These are phyloP conservation scores for Rhodotorula sp. DNA, from an alignment of 1,284 basidiomycete species.

Conservation along the genomic window DNA sequence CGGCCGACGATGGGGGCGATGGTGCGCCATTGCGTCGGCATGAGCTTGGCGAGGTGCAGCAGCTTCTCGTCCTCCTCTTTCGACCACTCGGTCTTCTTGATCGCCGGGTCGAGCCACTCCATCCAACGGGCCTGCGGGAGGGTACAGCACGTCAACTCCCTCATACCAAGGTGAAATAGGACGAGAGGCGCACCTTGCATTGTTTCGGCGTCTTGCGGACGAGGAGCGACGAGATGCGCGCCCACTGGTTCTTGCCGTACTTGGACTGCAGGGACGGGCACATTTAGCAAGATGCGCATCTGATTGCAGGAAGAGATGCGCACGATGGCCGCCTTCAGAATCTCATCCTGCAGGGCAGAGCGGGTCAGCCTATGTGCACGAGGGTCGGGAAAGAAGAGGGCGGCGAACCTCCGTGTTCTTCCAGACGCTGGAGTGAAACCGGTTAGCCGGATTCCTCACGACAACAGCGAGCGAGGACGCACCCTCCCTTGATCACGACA, in stretches of 20 bases:
- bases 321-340: conserved; percentile 83
- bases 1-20: conserved; percentile 98
- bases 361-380: background rate
- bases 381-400: too few relatives aligned
- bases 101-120: conserved; percentile 99
- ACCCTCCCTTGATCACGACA: conserved; percentile 43
- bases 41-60: conserved; percentile 94
- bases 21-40: conserved; percentile 99
- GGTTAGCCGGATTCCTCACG: background rate
- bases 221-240: conserved; percentile 94
- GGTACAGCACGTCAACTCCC: too few relatives aligned
- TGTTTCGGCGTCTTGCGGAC: conserved; percentile 99
- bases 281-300: background rate
- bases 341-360: conserved; percentile 33
- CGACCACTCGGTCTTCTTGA: conserved; percentile 99
- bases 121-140: conserved; percentile 68
- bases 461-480: background rate
- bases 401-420: conserved; percentile 66
- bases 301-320: background rate
- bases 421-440: conserved; percentile 34
- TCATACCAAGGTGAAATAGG: background rate
- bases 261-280: conserved; percentile 13
- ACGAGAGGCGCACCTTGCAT: conserved; percentile 77
- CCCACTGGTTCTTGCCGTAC: conserved; percentile 78
- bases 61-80: conserved; percentile 99